These are phyloP conservation scores for Talaromyces borbonicus DNA, from an alignment of 495 filamentous ascomycete genomes.

Conservation along the genomic window DNA sequence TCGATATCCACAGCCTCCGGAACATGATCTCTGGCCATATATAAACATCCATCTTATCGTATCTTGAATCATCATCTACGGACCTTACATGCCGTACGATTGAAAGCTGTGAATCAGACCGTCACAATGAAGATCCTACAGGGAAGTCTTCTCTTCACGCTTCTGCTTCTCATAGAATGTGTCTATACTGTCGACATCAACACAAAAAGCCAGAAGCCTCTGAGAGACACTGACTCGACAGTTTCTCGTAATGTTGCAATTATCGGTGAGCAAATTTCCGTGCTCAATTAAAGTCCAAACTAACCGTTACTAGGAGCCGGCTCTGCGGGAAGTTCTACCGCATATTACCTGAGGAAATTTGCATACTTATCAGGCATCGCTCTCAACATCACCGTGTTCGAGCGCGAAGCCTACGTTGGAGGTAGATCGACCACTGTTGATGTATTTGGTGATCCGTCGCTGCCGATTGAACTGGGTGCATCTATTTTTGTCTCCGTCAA, in stretches of 20 bases:
- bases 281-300: neutral
- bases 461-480: slow-evolving; percentile 80
- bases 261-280: slow-evolving; percentile 24
- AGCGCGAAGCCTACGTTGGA: slow-evolving; percentile 69
- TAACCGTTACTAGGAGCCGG: slow-evolving; percentile 59
- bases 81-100: neutral
- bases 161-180: neutral
- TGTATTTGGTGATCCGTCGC: slow-evolving; percentile 55
- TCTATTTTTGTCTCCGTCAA: slow-evolving; percentile 90
- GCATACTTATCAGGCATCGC: slow-evolving; percentile 42
- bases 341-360: slow-evolving; percentile 69
- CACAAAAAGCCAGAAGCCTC: slow-evolving; percentile 20
- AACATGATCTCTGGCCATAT: neutral
- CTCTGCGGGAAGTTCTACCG: slow-evolving; percentile 76
- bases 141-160: neutral
- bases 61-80: neutral
- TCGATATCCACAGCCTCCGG: neutral
- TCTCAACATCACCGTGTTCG: slow-evolving; percentile 80
- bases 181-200: neutral
- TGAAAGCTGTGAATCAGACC: neutral
- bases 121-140: neutral
- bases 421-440: slow-evolving; percentile 86
- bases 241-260: slow-evolving; percentile 25
- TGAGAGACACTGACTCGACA: slow-evolving; percentile 11
- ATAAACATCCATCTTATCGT: too few relatives aligned